phyloP scores from a whole-genome alignment of 805 yeast genomes.

The Lipomyces sp. region DNA sequence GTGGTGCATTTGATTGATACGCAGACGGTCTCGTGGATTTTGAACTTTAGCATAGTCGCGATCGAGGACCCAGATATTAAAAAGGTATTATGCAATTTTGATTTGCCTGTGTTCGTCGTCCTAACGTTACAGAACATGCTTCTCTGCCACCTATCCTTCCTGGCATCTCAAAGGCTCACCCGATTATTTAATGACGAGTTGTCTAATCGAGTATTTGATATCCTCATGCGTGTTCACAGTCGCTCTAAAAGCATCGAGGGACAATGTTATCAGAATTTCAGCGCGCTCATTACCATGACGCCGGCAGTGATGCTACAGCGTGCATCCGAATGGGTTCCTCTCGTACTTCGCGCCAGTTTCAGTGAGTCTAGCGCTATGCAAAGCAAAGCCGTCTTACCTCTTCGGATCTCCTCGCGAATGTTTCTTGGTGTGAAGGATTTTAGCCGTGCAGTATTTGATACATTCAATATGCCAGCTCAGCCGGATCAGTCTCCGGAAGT shows the following conservation, averaged over 20 bases:
- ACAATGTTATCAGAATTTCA: constrained; percentile 20
- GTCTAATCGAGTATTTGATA: constrained; percentile 17
- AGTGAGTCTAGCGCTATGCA: constrained; percentile 20
- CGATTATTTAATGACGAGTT: constrained; percentile 20
- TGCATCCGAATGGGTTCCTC: constrained; percentile 33
- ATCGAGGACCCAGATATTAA: constrained; percentile 18
- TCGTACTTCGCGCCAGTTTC: constrained; percentile 16
- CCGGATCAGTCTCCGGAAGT: neutral
- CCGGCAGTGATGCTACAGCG: constrained; percentile 20
- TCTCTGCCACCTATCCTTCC: constrained; percentile 20
- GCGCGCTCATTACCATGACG: constrained; percentile 14
- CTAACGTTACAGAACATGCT: constrained; percentile 16
- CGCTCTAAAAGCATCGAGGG: constrained; percentile 24
- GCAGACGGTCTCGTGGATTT: constrained; percentile 20
- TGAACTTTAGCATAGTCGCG: constrained; percentile 12
- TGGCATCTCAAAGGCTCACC: constrained; percentile 19
- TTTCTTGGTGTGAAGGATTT: constrained; percentile 19
- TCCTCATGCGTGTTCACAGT: constrained; percentile 7
- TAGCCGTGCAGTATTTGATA: constrained; percentile 11
- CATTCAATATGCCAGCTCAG: constrained; percentile 2
- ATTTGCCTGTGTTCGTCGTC: neutral
- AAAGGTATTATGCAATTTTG: constrained; percentile 17
- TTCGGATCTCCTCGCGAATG: constrained; percentile 13
- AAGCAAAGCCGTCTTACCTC: constrained; percentile 18
- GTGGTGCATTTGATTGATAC: constrained; percentile 20